Percentiles rank a stretch among this genome's conserved stretches.
Conservation (phyloP, 495 filamentous ascomycete species). For the Penicillium ochrochloron region DNA sequence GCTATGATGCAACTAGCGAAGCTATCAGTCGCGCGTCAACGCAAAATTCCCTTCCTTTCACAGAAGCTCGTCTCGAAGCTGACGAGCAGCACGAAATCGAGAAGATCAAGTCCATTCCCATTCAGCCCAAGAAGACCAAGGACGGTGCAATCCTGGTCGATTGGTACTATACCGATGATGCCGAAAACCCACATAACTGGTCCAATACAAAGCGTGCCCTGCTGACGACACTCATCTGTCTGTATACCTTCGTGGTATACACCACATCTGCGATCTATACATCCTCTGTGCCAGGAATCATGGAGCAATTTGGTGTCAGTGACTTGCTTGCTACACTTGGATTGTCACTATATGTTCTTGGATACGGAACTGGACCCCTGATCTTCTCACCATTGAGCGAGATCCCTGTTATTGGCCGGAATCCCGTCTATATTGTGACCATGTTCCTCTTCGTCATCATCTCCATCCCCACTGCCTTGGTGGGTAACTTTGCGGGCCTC, state of each 20-base stretch:
- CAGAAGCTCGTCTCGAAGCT: conserved; percentile 45
- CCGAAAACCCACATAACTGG: conserved; percentile 62
- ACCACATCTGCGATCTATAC: conserved; percentile 42
- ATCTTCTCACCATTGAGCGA: conserved; percentile 55
- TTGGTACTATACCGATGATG: conserved; percentile 59
- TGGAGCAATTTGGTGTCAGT: conserved; percentile 48
- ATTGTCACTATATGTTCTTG: conserved; percentile 59
- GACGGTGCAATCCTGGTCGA: conserved; percentile 52
- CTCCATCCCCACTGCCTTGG: conserved; percentile 51
- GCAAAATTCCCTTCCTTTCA: conserved; percentile 35
- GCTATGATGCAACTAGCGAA: conserved; percentile 13
- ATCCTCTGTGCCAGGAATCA: conserved; percentile 35
- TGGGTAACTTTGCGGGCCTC: conserved; percentile 52
- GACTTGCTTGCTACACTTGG: conserved; percentile 47
- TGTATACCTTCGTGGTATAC: conserved; percentile 46
- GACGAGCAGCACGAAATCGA: conserved; percentile 41
- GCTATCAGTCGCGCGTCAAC: conserved; percentile 23
- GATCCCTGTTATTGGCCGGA: conserved; percentile 55
- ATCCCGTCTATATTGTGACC: conserved; percentile 55
- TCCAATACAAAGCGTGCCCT: conserved; percentile 33
- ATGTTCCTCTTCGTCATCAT: conserved; percentile 58
- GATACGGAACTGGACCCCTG: conserved; percentile 52
- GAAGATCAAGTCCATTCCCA: conserved; percentile 52
- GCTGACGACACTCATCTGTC: conserved; percentile 33
- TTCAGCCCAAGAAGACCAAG: conserved; percentile 47